phyloP scores from a whole-genome alignment of 306 rosid genomes.

The Glycyrrhiza uralensis region DNA sequence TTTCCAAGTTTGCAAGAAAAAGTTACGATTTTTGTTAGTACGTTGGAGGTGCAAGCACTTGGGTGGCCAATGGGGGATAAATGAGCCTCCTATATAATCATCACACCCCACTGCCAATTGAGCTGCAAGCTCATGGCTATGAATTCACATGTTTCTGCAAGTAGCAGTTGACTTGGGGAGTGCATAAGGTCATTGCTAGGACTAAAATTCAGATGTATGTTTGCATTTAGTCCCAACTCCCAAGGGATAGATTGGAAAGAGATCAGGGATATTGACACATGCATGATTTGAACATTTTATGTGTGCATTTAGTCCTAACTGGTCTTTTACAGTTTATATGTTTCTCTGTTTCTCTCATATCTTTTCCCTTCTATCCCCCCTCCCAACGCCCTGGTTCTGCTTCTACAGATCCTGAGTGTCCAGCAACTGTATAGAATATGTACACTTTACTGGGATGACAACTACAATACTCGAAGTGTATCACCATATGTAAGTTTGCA shows the following conservation, averaged over 20 bases:
- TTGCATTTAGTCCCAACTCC: too few species aligned
- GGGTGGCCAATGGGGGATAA: not conserved
- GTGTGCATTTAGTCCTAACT: too few species aligned
- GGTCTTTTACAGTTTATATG: not conserved
- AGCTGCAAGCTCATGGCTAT: not conserved
- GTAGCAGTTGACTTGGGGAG: too few species aligned
- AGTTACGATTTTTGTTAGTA: not conserved
- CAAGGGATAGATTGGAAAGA: too few species aligned
- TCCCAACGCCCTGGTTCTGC: constrained; percentile 6
- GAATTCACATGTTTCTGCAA: not conserved
- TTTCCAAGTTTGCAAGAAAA: not conserved
- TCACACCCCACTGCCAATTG: not conserved
- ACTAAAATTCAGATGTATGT: too few species aligned
- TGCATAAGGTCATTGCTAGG: too few species aligned
- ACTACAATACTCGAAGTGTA: constrained; percentile 87
- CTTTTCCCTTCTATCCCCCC: not conserved
- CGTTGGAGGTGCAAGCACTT: not conserved
- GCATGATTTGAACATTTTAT: too few species aligned
- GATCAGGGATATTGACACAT: too few species aligned
- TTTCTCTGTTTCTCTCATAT: constrained; percentile 1
- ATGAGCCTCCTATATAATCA: not conserved
- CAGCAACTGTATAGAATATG: constrained; percentile 96
- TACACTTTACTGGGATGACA: constrained; percentile 86
- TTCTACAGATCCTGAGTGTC: constrained; percentile 75
- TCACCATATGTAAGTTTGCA: constrained; percentile 69